Percentiles rank a stretch among this genome's conserved stretches.
These are phyloP conservation scores for Biscogniauxia sp. DNA, from an alignment of 2,329 filamentous ascomycete genomes.

Conservation along the genomic window DNA sequence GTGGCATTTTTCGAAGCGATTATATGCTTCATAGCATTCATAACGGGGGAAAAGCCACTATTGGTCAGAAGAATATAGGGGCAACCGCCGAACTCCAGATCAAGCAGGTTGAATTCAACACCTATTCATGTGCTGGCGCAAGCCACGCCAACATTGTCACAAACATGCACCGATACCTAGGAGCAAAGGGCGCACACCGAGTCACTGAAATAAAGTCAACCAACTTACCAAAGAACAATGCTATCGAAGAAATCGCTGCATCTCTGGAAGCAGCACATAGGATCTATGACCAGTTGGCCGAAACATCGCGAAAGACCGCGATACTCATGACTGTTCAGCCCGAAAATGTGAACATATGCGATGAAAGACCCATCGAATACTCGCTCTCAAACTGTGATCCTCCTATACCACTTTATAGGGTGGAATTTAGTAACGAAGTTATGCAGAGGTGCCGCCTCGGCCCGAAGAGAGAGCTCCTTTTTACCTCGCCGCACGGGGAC, in stretches of 20 bases:
- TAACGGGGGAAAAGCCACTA: not conserved
- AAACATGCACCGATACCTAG: conserved; percentile 40
- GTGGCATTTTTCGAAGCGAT: conserved; percentile 42
- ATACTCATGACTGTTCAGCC: conserved; percentile 44
- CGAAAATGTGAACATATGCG: conserved; percentile 42
- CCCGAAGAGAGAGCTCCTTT: conserved; percentile 34
- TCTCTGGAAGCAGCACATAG: conserved; percentile 33
- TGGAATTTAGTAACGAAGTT: conserved; percentile 35
- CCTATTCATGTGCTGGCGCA: conserved; percentile 40
- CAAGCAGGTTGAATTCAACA: conserved; percentile 47
- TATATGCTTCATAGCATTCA: conserved; percentile 39
- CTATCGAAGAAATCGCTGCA: conserved; percentile 31
- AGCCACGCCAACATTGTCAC: conserved; percentile 38
- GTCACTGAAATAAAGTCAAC: not conserved
- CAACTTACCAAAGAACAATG: conserved; percentile 32
- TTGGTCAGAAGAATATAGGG: not conserved
- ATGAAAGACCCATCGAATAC: conserved; percentile 45
- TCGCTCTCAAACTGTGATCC: conserved; percentile 33
- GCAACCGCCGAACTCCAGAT: conserved; percentile 16
- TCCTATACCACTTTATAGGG: conserved; percentile 36
- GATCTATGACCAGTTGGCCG: conserved; percentile 27
- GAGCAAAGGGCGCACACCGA: conserved; percentile 24
- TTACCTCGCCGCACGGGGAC: conserved; percentile 26
- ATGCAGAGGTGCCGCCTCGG: conserved; percentile 31
- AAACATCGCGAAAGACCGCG: conserved; percentile 25